phyloP scores from a whole-genome alignment of 306 rosid genomes.

The Fragaria ananassa region DNA sequence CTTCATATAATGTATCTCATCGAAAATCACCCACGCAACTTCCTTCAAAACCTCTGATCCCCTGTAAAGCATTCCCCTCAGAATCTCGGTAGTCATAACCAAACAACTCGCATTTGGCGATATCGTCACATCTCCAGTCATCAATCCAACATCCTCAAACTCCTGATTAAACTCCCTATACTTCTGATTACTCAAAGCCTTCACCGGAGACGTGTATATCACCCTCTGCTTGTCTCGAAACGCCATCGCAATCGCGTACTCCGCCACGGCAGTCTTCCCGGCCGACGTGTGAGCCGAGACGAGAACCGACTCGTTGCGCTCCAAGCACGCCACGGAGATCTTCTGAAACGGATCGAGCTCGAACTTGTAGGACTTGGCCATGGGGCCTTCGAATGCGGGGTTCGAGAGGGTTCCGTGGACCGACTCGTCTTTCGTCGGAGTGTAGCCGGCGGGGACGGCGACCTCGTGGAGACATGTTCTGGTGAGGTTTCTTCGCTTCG shows the following conservation, averaged over 20 bases:
- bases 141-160: conserved; percentile 79
- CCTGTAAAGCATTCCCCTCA: conserved; percentile 89
- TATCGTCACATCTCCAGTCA: conserved; percentile 95
- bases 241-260: conserved; percentile 93
- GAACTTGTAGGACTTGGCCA: conserved; percentile 68
- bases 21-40: conserved; percentile 95
- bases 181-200: conserved; percentile 91
- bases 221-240: conserved; percentile 88
- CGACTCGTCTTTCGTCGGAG: conserved; percentile 49
- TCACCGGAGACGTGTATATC: conserved; percentile 82
- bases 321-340: conserved; percentile 82
- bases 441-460: conserved; percentile 70
- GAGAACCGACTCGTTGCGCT: conserved; percentile 79
- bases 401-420: conserved; percentile 72
- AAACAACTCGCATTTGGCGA: conserved; percentile 84
- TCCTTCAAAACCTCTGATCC: conserved; percentile 90
- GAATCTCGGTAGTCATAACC: conserved; percentile 92
- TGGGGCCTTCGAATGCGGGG: conserved; percentile 53
- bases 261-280: conserved; percentile 94
- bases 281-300: conserved; percentile 99
- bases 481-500: conserved; percentile 34
- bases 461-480: conserved; percentile 94
- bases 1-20: conserved; percentile 94
- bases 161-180: conserved; percentile 83
- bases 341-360: conserved; percentile 87